Conservation (phyloP, 2,329 filamentous ascomycete species). For the Monilinia fructigena region DNA sequence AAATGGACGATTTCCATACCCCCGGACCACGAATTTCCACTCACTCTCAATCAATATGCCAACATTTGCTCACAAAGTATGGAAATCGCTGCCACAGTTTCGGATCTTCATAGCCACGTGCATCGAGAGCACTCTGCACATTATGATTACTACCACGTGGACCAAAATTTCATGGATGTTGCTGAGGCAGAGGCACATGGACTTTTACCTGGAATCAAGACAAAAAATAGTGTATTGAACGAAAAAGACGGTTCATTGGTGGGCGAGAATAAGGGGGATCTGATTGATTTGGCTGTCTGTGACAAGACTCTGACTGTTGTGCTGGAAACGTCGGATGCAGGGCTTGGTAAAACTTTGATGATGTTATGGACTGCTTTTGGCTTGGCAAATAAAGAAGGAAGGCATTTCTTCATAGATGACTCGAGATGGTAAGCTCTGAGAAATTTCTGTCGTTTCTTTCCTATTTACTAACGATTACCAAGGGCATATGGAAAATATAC, state of each 20-base stretch:
- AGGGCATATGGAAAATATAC: conserved; percentile 74
- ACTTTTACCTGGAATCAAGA: conserved; percentile 51
- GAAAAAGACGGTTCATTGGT: conserved; percentile 45
- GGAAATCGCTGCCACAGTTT: conserved; percentile 60
- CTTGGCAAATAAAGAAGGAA: conserved; percentile 68
- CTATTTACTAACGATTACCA: conserved; percentile 25
- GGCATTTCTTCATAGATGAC: conserved; percentile 83
- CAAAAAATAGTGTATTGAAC: conserved; percentile 31
- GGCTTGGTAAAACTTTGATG: conserved; percentile 74
- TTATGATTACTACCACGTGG: conserved; percentile 57
- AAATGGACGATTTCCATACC: conserved; percentile 85
- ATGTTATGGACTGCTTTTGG: conserved; percentile 82
- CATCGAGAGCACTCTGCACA: conserved; percentile 47
- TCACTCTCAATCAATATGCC: conserved; percentile 63
- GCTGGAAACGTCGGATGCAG: conserved; percentile 71
- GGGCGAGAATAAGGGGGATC: conserved; percentile 47
- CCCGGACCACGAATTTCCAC: conserved; percentile 61
- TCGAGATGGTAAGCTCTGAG: conserved; percentile 58
- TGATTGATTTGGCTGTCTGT: conserved; percentile 58
- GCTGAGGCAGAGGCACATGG: conserved; percentile 65
- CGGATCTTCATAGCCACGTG: conserved; percentile 49
- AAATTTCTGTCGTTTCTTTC: not conserved
- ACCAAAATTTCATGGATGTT: conserved; percentile 73
- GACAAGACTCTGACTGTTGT: conserved; percentile 72
- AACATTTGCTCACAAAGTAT: conserved; percentile 67